Conservation (phyloP, 768 basidiomycete species). For the Flagelloscypha sp. region DNA sequence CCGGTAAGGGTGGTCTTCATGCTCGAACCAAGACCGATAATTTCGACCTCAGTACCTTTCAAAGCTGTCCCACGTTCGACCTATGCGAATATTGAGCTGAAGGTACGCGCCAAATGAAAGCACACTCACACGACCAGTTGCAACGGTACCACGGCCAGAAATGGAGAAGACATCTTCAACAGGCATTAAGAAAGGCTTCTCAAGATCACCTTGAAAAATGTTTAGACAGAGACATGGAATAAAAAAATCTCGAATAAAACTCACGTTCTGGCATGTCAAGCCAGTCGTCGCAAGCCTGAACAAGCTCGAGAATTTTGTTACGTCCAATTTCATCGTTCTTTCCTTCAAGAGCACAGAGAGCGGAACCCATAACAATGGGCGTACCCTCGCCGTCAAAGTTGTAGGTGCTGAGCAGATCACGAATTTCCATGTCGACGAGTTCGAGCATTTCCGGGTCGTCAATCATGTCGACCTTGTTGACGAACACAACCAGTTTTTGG, state of each 20-base stretch:
- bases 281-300: slow-evolving; percentile 88
- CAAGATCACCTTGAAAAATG: slow-evolving; percentile 69
- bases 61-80: slow-evolving; percentile 87
- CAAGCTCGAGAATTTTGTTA: slow-evolving; percentile 72
- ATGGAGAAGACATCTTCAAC: slow-evolving; percentile 98
- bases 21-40: slow-evolving; percentile 73
- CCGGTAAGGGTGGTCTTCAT: slow-evolving; percentile 94
- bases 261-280: slow-evolving; percentile 85
- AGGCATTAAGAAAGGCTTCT: slow-evolving; percentile 95
- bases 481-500: slow-evolving; percentile 95
- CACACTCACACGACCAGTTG: slow-evolving; percentile 74
- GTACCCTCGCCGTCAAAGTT: slow-evolving; percentile 96
- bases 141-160: slow-evolving; percentile 96
- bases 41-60: slow-evolving; percentile 92
- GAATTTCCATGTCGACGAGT: slow-evolving; percentile 99
- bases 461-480: slow-evolving; percentile 98
- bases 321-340: slow-evolving; percentile 73
- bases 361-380: slow-evolving; percentile 97
- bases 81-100: slow-evolving; percentile 25
- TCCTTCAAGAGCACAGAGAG: slow-evolving; percentile 89
- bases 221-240: slow-evolving; percentile 3
- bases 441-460: slow-evolving; percentile 97
- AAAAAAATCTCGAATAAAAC: slow-evolving; percentile 18
- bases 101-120: background rate
- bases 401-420: slow-evolving; percentile 85